A percentile compares a stretch with the other conserved stretches of the same genome.
phyloP scores from a whole-genome alignment of 2,329 filamentous ascomycete genomes.

The Paraconiothyrium brasiliense region DNA sequence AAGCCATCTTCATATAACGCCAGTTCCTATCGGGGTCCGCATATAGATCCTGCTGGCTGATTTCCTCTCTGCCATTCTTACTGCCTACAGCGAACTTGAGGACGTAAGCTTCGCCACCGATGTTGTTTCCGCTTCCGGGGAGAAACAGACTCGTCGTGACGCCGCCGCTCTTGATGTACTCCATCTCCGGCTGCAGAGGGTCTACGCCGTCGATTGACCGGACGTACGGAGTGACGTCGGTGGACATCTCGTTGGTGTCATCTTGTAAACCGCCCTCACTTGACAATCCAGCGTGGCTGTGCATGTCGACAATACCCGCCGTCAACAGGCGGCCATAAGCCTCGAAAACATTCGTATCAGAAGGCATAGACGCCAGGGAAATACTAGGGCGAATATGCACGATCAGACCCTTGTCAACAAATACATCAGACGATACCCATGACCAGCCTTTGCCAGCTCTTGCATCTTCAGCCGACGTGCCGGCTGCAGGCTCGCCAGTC shows the following conservation, averaged over 20 bases:
- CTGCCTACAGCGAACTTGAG: conserved; percentile 74
- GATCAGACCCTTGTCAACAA: conserved; percentile 70
- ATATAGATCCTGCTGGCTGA: conserved; percentile 70
- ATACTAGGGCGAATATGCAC: conserved; percentile 61
- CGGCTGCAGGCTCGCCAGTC: conserved; percentile 68
- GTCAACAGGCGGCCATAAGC: conserved; percentile 70
- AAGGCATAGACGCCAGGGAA: conserved; percentile 53
- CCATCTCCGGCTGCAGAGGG: conserved; percentile 70
- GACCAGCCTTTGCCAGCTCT: conserved; percentile 67
- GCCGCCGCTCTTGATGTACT: conserved; percentile 77
- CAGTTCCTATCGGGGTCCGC: conserved; percentile 72
- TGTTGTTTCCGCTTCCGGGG: conserved; percentile 76
- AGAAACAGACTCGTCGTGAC: conserved; percentile 74
- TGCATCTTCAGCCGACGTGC: conserved; percentile 64
- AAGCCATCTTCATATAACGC: conserved; percentile 82
- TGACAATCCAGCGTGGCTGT: conserved; percentile 67
- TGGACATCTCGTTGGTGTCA: conserved; percentile 71
- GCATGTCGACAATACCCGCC: conserved; percentile 75
- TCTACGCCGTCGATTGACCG: conserved; percentile 72
- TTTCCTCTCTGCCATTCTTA: conserved; percentile 67
- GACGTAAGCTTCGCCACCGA: conserved; percentile 74
- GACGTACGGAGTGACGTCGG: conserved; percentile 73
- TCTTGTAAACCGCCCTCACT: conserved; percentile 63
- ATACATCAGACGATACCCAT: conserved; percentile 70
- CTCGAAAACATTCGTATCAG: conserved; percentile 63